These are phyloP conservation scores for Prosopis cineraria DNA, from an alignment of 306 rosid species.

Conservation along the genomic window DNA sequence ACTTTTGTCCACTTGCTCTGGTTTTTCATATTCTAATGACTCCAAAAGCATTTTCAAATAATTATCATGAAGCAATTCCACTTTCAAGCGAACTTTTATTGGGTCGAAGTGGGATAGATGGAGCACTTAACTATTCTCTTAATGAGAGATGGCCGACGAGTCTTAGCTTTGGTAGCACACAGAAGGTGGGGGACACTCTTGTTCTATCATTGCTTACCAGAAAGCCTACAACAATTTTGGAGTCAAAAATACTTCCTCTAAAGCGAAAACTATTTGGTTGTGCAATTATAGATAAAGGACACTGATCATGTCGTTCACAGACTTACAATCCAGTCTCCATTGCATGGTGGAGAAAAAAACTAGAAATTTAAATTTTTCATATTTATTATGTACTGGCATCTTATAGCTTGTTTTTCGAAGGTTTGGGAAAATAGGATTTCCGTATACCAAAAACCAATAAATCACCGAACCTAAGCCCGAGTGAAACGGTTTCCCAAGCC, in stretches of 20 bases:
- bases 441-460: background rate
- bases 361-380: background rate
- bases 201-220: constrained; percentile 56
- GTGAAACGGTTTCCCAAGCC: background rate
- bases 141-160: constrained; percentile 47
- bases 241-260: constrained; percentile 45
- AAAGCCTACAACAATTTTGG: constrained; percentile 51
- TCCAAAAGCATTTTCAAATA: constrained; percentile 29
- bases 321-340: constrained; percentile 25
- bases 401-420: background rate
- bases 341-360: constrained; percentile 11
- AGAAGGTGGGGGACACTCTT: constrained; percentile 70
- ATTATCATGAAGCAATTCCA: constrained; percentile 42
- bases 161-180: constrained; percentile 45
- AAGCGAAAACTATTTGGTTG: constrained; percentile 36
- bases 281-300: constrained; percentile 17
- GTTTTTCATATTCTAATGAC: constrained; percentile 38
- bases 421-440: background rate
- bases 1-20: constrained; percentile 31
- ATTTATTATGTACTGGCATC: background rate
- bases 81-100: constrained; percentile 36
- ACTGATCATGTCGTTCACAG: constrained; percentile 29
- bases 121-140: constrained; percentile 53
- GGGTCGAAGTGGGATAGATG: constrained; percentile 47
- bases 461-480: background rate